phyloP scores from a whole-genome alignment of 495 filamentous ascomycete genomes.

The Penicillium malachiteum region DNA sequence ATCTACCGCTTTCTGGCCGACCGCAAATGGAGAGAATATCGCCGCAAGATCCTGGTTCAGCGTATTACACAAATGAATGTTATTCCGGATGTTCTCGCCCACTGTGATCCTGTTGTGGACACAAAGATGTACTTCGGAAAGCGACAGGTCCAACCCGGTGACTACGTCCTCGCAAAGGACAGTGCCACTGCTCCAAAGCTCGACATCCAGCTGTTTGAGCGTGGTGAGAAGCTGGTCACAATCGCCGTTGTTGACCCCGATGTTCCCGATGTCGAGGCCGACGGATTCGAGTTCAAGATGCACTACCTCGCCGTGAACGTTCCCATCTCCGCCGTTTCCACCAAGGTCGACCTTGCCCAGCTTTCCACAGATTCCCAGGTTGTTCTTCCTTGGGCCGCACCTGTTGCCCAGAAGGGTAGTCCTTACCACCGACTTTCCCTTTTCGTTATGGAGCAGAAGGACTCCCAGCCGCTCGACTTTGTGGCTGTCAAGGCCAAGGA shows the following conservation, averaged over 20 bases:
- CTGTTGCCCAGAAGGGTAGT: conserved; percentile 82
- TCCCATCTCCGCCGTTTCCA: conserved; percentile 53
- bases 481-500: conserved; percentile 53
- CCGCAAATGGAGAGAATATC: conserved; percentile 80
- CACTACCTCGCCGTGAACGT: conserved; percentile 81
- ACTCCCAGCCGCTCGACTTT: conserved; percentile 59
- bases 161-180: conserved; percentile 67
- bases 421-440: conserved; percentile 87
- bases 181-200: conserved; percentile 72
- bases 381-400: conserved; percentile 78
- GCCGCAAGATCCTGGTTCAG: conserved; percentile 73
- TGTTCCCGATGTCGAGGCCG: conserved; percentile 75
- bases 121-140: conserved; percentile 76
- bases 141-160: conserved; percentile 66
- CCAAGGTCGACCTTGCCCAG: conserved; percentile 51
- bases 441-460: conserved; percentile 78
- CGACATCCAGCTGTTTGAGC: conserved; percentile 79
- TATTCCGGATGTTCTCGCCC: conserved; percentile 87
- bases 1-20: conserved; percentile 92
- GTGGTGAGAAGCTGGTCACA: conserved; percentile 75
- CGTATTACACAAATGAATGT: conserved; percentile 85
- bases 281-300: conserved; percentile 74
- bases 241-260: conserved; percentile 87
- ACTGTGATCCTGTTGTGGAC: conserved; percentile 74
- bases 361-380: conserved; percentile 58